Percentiles rank a stretch among this genome's conserved stretches.
Conservation (phyloP, 2,329 filamentous ascomycete genomes). For the Colletotrichum falcatum region DNA sequence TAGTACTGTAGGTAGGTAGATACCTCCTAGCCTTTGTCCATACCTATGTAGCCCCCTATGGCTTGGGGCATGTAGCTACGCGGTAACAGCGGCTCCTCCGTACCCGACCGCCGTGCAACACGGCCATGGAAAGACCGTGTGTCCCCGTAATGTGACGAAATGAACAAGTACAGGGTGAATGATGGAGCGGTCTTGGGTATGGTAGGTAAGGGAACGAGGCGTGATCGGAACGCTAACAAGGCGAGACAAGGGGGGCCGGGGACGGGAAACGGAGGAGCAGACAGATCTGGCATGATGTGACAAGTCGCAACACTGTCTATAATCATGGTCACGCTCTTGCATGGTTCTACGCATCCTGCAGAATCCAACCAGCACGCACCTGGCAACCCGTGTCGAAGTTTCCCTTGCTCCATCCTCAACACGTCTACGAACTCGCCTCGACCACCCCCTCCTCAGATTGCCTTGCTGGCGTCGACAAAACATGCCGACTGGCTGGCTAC, state of each 20-base stretch:
- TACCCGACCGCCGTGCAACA: background rate
- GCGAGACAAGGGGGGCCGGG: conserved; percentile 18
- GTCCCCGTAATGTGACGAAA: background rate
- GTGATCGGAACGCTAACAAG: conserved; percentile 11
- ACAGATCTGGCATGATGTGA: conserved; percentile 34
- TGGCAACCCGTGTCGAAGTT: conserved; percentile 12
- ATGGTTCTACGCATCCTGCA: conserved; percentile 8
- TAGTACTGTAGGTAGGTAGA: no score
- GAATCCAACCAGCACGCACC: conserved; percentile 17
- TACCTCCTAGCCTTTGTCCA: no score
- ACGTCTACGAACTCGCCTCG: no score
- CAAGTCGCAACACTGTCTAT: conserved; percentile 15
- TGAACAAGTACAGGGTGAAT: conserved; percentile 1
- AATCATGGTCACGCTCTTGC: background rate
- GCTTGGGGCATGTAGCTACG: conserved; percentile 16
- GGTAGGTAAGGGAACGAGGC: conserved; percentile 8
- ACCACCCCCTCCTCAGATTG: no score
- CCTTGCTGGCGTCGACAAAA: no score
- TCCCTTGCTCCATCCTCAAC: background rate
- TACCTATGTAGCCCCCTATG: background rate
- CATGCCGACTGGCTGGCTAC: no score
- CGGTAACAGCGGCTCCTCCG: conserved; percentile 22
- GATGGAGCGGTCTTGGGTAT: background rate
- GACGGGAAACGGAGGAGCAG: conserved; percentile 23
- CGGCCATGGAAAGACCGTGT: conserved; percentile 1